These are phyloP conservation scores for Mortierella sp. DNA, from an alignment of 371 early-diverging fungal species.

Conservation along the genomic window DNA sequence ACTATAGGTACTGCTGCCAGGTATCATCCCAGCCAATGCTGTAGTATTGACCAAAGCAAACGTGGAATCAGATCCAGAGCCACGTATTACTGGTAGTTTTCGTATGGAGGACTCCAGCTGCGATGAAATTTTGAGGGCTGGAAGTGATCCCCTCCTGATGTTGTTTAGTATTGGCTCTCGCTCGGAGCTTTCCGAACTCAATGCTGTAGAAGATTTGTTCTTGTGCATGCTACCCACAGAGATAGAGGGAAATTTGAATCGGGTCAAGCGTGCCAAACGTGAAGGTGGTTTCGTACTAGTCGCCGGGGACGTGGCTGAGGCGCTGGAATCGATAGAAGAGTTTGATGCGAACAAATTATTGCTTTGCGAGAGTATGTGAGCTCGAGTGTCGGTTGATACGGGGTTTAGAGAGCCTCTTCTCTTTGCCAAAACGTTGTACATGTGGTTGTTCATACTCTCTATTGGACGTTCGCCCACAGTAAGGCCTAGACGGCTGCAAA, in stretches of 20 bases:
- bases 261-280: slow-evolving; percentile 24
- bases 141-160: slow-evolving; percentile 7
- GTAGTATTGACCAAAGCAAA: slow-evolving; percentile 23
- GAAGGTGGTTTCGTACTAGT: slow-evolving; percentile 6
- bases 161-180: slow-evolving; percentile 12
- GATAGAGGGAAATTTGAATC: slow-evolving; percentile 49
- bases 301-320: background rate
- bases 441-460: slow-evolving; percentile 2
- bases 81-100: slow-evolving; percentile 3
- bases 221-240: slow-evolving; percentile 32
- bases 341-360: background rate
- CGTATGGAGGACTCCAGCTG: background rate
- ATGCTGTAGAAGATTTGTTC: slow-evolving; percentile 9
- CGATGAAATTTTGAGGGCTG: slow-evolving; percentile 7
- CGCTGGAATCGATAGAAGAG: slow-evolving; percentile 10
- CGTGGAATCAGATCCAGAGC: slow-evolving; percentile 24
- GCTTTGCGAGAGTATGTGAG: background rate
- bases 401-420: slow-evolving; percentile 5
- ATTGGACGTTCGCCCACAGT: slow-evolving; percentile 7
- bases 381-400: background rate
- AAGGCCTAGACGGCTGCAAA: slow-evolving; percentile 13
- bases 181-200: background rate
- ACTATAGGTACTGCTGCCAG: slow-evolving; percentile 24
- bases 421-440: background rate
- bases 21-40: slow-evolving; percentile 5